A percentile compares a stretch with the other conserved stretches of the same genome.
phyloP scores from a whole-genome alignment of 1,284 basidiomycete genomes.

The Cutaneotrichosporon cutaneum region DNA sequence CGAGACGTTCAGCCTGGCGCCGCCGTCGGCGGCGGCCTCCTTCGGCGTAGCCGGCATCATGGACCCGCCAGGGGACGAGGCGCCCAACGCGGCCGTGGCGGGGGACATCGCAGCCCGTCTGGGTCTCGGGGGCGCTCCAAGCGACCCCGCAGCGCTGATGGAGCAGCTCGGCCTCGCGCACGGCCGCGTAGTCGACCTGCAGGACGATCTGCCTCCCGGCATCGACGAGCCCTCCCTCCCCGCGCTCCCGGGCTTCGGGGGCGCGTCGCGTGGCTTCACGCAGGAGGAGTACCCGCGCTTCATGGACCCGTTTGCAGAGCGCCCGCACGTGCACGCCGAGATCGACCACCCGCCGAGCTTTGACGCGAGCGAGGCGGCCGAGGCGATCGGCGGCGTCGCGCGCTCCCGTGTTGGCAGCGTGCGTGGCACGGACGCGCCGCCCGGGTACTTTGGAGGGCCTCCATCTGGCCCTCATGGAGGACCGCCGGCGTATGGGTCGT shows the following conservation, averaged over 20 bases:
- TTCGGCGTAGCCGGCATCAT: conserved; percentile 46
- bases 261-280: not conserved
- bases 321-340: not conserved
- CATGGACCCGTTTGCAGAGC: conserved; percentile 10
- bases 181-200: conserved; percentile 50
- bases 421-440: conserved; percentile 29
- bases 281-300: conserved; percentile 8
- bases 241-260: conserved; percentile 39
- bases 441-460: conserved; percentile 36
- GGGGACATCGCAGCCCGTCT: conserved; percentile 43
- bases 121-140: conserved; percentile 14
- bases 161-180: conserved; percentile 51
- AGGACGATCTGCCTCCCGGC: conserved; percentile 53
- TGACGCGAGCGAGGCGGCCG: conserved; percentile 49
- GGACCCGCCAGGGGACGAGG: conserved; percentile 47
- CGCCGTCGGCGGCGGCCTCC: conserved; percentile 45
- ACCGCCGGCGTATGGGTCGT: conserved; percentile 36
- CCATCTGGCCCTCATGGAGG: conserved; percentile 12
- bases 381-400: conserved; percentile 30
- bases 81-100: conserved; percentile 28
- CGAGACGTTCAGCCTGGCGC: conserved; percentile 52
- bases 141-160: conserved; percentile 39
- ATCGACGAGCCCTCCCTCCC: conserved; percentile 54
- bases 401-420: conserved; percentile 16
- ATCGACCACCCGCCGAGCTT: conserved; percentile 44